Evolutionary conservation across 345 rosid species (phyloP).

Genomic region (Cochlearia excelsa): DNA sequence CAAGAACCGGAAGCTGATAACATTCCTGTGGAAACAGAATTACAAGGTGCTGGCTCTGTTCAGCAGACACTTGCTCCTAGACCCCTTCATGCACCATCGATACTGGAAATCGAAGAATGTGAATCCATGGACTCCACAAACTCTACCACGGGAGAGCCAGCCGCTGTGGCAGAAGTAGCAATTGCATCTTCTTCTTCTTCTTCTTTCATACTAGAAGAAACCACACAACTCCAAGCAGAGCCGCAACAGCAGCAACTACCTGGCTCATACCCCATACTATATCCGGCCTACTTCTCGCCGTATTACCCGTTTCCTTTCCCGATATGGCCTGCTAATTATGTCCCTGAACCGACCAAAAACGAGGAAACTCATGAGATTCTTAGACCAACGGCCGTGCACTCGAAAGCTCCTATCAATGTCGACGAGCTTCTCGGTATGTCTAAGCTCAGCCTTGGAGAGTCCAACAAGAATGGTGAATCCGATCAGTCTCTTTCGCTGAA

Average conservation of each 20-base stretch:
- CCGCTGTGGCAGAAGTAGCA: conserved; percentile 21
- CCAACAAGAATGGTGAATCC: conserved; percentile 41
- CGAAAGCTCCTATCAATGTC: conserved; percentile 82
- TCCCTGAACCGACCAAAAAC: conserved; percentile 43
- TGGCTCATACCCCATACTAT: conserved; percentile 58
- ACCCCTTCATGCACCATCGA: conserved; percentile 44
- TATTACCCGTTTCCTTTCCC: conserved; percentile 69
- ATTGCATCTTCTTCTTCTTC: conserved; percentile 6
- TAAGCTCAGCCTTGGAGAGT: conserved; percentile 75
- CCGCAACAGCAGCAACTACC: conserved; percentile 41
- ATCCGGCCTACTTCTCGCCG: conserved; percentile 74
- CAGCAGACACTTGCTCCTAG: conserved; percentile 43
- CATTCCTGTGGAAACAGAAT: conserved; percentile 44
- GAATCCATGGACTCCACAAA: conserved; percentile 95
- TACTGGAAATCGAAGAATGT: conserved; percentile 68
- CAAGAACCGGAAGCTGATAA: conserved; percentile 52
- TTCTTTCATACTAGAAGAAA: conserved; percentile 29
- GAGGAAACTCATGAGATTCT: conserved; percentile 67
- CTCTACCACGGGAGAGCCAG: conserved; percentile 64
- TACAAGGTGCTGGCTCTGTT: conserved; percentile 25
- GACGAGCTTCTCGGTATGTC: conserved; percentile 95
- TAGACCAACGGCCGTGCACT: conserved; percentile 78
- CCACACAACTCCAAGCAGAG: conserved; percentile 33
- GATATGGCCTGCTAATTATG: conserved; percentile 61
- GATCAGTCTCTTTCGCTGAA: conserved; percentile 75